Conservation (phyloP, 768 basidiomycete genomes). For the Kwoniella dendrophila region DNA sequence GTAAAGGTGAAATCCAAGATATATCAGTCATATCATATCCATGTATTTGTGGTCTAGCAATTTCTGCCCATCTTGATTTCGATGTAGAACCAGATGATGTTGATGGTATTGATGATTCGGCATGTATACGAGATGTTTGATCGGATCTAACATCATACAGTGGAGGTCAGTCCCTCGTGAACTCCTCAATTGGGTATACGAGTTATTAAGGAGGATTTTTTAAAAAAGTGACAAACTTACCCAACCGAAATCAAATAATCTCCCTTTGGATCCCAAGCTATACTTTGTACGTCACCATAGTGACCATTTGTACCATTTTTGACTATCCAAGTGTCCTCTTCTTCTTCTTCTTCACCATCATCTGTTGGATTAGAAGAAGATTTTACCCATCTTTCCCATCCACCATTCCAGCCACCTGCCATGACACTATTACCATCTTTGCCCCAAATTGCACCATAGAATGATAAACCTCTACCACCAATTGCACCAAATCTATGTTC, state of each 20-base stretch:
- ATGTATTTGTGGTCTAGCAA: slow-evolving; percentile 91
- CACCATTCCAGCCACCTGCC: slow-evolving; percentile 92
- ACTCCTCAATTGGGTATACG: not conserved
- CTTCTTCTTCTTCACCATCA: slow-evolving; percentile 36
- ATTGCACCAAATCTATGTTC: slow-evolving; percentile 90
- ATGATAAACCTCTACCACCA: slow-evolving; percentile 82
- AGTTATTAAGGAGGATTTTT: not conserved
- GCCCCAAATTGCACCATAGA: slow-evolving; percentile 87
- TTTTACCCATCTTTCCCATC: slow-evolving; percentile 81
- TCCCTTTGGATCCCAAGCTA: slow-evolving; percentile 84
- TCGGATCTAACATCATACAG: slow-evolving; percentile 65
- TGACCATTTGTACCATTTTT: slow-evolving; percentile 83
- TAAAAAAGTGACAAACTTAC: slow-evolving; percentile 59
- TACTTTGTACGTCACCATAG: slow-evolving; percentile 71
- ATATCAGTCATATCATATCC: slow-evolving; percentile 88
- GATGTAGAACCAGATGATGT: not conserved
- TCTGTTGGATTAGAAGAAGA: too few species aligned
- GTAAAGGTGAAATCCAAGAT: slow-evolving; percentile 72
- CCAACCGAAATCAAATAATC: slow-evolving; percentile 83
- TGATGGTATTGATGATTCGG: slow-evolving; percentile 57
- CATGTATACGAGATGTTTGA: slow-evolving; percentile 90
- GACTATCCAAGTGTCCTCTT: slow-evolving; percentile 68
- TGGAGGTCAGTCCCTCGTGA: not conserved
- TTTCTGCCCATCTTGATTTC: slow-evolving; percentile 60
- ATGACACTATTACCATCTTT: slow-evolving; percentile 66